Base-by-base conservation (phyloP, 2,329 filamentous ascomycete genomes). In the Fusarium cyanostomum region DNA sequence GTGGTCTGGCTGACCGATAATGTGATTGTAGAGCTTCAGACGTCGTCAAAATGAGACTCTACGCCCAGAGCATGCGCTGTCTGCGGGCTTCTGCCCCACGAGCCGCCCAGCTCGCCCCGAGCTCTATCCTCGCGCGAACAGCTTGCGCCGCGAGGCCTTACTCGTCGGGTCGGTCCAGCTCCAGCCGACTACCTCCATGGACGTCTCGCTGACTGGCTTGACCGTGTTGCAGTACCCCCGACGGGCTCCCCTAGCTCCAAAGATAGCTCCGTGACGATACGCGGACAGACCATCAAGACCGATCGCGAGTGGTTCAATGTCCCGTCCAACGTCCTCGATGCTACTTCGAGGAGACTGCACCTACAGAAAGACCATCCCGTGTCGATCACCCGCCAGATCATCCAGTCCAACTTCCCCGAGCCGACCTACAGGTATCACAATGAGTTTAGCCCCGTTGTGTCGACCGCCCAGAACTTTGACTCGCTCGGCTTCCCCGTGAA, bases 281-380 rank as follows among this genome's bases (percentile, higher is more conserved):
- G 89, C 67, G 89, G 85, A 64, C 83, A 82, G 61, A 78, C 77
- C 9, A 73, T 79, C 15, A 89, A 85, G 15, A 69, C 63, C 5
- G 93, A 98, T 74, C 77, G 84, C 52, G 77, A 84, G 49, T 97
- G 92, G 91, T 95, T 90, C 77, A 99, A 99, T 77, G 84, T 91
- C 12, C 89, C 94, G 4, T 71, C 84, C 24, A 90, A 89, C 52
- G 94, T 99, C 62, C 80, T 93, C 43, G 81, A 87, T 18, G 87
- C 91, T 54, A 85, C 96, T 43, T 84, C 88, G 42, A 90, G 92
- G 61, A 88, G 86, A 52, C 83, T 99, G n/a, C 95, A 99, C 77
- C 84, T 96, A n/a, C 88, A 95, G 73, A 86, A 89, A 60, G 89
- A 97, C 77, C 95, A 99, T 73, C 95, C 95, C 21, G 84, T 99